Conservation (phyloP, 2,329 filamentous ascomycete genomes). For the Diaporthe destruens region DNA sequence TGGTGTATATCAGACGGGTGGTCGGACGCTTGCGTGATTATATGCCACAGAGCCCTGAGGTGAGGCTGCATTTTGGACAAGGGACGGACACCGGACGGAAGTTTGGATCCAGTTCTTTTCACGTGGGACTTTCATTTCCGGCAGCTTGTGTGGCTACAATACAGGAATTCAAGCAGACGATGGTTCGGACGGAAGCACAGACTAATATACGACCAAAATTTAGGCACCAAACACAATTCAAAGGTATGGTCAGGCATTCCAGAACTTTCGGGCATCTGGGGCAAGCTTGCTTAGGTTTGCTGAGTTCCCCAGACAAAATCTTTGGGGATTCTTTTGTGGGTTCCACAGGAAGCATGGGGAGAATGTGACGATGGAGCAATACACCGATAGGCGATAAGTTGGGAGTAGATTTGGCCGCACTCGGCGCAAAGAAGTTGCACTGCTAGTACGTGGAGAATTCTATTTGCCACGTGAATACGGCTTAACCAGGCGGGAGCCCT, state of each 20-base stretch:
- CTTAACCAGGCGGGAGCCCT: not conserved
- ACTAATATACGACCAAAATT: not conserved
- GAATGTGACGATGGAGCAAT: fast-evolving
- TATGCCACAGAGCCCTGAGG: too few species aligned
- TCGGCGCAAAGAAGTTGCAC: too few species aligned
- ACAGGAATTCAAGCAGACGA: not conserved
- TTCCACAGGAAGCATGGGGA: not conserved
- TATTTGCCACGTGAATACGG: not conserved
- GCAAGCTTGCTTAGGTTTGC: not conserved
- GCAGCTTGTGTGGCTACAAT: not conserved
- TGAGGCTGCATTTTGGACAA: not conserved
- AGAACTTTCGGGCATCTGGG: not conserved
- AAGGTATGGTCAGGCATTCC: not conserved
- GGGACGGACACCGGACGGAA: not conserved
- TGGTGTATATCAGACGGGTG: too few species aligned
- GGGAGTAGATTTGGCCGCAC: not conserved
- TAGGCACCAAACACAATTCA: too few species aligned
- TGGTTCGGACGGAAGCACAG: too few species aligned
- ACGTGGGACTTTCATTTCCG: not conserved
- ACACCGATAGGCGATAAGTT: not conserved
- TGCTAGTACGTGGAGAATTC: too few species aligned
- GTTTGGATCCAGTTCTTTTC: not conserved
- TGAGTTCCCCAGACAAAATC: not conserved
- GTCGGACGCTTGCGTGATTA: too few species aligned
- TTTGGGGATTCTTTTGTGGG: fast-evolving